These are phyloP conservation scores for Fusarium sp. DNA, from an alignment of 2,329 filamentous ascomycete genomes.

Conservation along the genomic window DNA sequence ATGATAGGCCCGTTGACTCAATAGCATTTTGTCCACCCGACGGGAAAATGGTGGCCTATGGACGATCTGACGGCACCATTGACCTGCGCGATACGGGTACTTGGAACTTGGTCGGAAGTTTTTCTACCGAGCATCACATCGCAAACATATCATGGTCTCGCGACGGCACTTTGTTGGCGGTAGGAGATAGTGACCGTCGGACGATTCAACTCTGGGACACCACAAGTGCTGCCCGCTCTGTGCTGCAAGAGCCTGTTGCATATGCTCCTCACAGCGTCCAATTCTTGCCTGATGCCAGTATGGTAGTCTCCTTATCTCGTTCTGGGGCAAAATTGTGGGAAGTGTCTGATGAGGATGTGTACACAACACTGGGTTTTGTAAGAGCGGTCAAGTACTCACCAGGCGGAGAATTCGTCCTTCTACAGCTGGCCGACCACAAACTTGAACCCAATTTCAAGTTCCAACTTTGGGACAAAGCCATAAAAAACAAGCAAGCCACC, in stretches of 20 bases:
- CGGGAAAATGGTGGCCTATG: background rate
- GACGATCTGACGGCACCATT: background rate
- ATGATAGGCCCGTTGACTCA: rapidly evolving
- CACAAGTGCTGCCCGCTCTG: background rate
- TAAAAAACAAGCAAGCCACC: too few species aligned
- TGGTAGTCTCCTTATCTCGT: too few species aligned
- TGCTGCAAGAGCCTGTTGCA: too few species aligned
- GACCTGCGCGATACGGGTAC: background rate
- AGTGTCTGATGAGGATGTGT: too few species aligned
- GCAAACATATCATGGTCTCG: background rate
- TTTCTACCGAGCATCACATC: background rate
- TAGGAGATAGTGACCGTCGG: too few species aligned
- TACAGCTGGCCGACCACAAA: background rate
- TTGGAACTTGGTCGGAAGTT: background rate
- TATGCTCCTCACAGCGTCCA: too few species aligned
- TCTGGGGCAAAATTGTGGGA: too few species aligned
- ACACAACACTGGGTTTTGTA: background rate
- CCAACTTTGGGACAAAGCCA: too few species aligned
- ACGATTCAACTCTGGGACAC: background rate
- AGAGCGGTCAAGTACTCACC: too few species aligned
- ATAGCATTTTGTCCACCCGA: background rate
- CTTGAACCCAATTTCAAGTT: background rate
- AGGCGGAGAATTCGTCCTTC: too few species aligned
- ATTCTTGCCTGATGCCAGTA: too few species aligned
- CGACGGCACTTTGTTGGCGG: background rate